These are phyloP conservation scores for Martiniozyma abietophila DNA, from an alignment of 805 yeast genomes.

Conservation along the genomic window DNA sequence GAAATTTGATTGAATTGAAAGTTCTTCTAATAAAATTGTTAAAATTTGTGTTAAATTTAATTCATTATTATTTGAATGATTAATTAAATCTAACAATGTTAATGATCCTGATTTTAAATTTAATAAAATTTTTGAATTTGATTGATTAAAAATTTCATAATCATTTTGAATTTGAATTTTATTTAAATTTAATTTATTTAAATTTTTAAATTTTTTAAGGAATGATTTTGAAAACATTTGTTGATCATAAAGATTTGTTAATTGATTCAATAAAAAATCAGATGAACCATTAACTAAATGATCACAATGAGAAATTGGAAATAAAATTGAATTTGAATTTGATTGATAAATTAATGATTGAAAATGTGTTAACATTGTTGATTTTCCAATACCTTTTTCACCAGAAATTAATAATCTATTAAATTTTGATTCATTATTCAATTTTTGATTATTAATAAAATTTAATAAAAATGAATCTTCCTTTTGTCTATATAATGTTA, in stretches of 20 bases:
- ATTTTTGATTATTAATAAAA: conserved; percentile 29
- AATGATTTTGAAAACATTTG: conserved; percentile 66
- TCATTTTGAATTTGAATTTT: conserved; percentile 20
- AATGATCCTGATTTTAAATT: conserved; percentile 15
- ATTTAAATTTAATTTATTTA: conserved; percentile 34
- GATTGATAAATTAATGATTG: conserved; percentile 41
- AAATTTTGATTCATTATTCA: conserved; percentile 24
- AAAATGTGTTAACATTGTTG: conserved; percentile 60
- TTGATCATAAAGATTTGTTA: conserved; percentile 49
- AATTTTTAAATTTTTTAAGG: conserved; percentile 39
- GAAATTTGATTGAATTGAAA: conserved; percentile 36
- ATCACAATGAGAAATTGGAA: conserved; percentile 58
- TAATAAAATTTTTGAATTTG: conserved; percentile 14
- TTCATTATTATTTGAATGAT: conserved; percentile 13
- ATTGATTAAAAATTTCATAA: conserved; percentile 16
- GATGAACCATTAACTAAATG: conserved; percentile 60
- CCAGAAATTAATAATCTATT: conserved; percentile 58
- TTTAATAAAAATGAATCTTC: conserved; percentile 33
- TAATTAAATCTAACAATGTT: conserved; percentile 37
- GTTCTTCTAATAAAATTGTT: conserved; percentile 44
- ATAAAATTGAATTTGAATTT: conserved; percentile 29
- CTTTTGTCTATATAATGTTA: conserved; percentile 46
- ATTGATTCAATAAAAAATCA: conserved; percentile 52
- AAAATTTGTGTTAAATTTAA: conserved; percentile 36
- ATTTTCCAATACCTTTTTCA: conserved; percentile 71